A percentile compares a stretch with the other conserved stretches of the same genome.
Conservation (phyloP, 169 alveolate species). For the Eimeria falciformis region DNA sequence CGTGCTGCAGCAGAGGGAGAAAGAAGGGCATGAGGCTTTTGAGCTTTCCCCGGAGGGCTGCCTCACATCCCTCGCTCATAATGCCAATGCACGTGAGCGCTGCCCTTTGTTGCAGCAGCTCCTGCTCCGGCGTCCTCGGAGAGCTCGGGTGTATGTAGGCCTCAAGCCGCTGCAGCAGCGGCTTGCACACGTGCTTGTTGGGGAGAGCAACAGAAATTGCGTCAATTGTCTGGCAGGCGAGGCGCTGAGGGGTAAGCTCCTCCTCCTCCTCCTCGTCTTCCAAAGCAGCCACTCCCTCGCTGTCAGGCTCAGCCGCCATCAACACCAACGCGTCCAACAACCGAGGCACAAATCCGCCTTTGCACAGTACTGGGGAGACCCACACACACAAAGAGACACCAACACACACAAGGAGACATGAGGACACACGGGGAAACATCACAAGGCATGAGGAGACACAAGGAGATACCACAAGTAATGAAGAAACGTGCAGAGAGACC, state of each 20-base stretch:
- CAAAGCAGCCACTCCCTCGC: not conserved
- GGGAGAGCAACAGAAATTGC: conserved; percentile 31
- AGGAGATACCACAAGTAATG: no score
- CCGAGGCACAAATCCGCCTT: not conserved
- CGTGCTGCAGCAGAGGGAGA: not conserved
- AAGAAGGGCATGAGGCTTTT: conserved; percentile 23
- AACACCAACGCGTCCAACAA: conserved; percentile 27
- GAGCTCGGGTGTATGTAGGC: conserved; percentile 1
- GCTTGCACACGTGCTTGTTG: conserved; percentile 38
- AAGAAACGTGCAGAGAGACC: no score
- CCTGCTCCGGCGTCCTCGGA: conserved; percentile 12
- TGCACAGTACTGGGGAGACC: conserved; percentile 42
- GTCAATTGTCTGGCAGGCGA: conserved; percentile 41
- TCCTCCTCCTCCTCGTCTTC: conserved; percentile 37
- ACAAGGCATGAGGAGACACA: no score
- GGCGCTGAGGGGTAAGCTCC: conserved; percentile 19
- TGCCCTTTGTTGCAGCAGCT: conserved; percentile 30
- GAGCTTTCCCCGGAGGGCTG: conserved; percentile 31
- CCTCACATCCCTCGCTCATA: conserved; percentile 71
- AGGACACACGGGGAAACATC: no score
- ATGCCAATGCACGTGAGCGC: conserved; percentile 38
- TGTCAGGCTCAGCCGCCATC: conserved; percentile 62
- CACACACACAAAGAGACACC: not conserved
- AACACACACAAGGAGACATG: no score
- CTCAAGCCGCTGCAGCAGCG: conserved; percentile 41